Conservation (phyloP, 2,329 filamentous ascomycete species). For the Scleromitrula shiraiana region DNA sequence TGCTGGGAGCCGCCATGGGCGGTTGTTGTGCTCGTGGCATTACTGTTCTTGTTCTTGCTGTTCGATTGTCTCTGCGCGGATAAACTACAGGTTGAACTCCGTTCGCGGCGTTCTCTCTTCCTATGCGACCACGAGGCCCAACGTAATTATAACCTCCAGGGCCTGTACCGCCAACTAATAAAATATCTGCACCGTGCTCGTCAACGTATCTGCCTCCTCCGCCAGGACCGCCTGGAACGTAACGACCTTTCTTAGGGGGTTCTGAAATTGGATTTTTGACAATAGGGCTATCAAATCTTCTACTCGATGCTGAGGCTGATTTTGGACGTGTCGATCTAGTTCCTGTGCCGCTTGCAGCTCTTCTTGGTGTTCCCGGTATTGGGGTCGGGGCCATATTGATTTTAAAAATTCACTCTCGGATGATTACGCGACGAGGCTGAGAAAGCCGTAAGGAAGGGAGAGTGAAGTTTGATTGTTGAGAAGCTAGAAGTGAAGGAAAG, state of each 20-base stretch:
- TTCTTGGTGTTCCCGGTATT: conserved; percentile 6
- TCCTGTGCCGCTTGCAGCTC: conserved; percentile 9
- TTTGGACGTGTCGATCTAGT: conserved; percentile 18
- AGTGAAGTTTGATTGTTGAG: conserved; percentile 1
- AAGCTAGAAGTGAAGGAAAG: conserved; percentile 2
- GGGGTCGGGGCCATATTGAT: conserved; percentile 9
- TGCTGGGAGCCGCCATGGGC: conserved; percentile 25
- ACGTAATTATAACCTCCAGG: conserved; percentile 42
- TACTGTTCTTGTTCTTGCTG: conserved; percentile 47
- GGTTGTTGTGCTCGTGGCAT: conserved; percentile 42
- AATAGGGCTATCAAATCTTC: conserved; percentile 19
- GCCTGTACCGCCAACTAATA: conserved; percentile 39
- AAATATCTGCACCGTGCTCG: conserved; percentile 55
- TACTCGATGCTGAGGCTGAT: conserved; percentile 17
- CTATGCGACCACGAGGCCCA: conserved; percentile 45
- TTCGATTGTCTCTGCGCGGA: conserved; percentile 45
- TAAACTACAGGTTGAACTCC: conserved; percentile 39
- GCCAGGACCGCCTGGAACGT: conserved; percentile 79
- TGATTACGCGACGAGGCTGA: conserved; percentile 5
- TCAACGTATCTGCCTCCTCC: conserved; percentile 81
- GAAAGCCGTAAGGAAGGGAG: conserved; percentile 4
- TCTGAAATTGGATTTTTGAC: conserved; percentile 21
- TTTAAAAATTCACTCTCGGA: background rate
- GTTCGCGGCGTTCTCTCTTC: conserved; percentile 40
- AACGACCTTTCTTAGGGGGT: conserved; percentile 60